Conservation (phyloP, 148 eudicot species). For the Rhododendron williamsianum region DNA sequence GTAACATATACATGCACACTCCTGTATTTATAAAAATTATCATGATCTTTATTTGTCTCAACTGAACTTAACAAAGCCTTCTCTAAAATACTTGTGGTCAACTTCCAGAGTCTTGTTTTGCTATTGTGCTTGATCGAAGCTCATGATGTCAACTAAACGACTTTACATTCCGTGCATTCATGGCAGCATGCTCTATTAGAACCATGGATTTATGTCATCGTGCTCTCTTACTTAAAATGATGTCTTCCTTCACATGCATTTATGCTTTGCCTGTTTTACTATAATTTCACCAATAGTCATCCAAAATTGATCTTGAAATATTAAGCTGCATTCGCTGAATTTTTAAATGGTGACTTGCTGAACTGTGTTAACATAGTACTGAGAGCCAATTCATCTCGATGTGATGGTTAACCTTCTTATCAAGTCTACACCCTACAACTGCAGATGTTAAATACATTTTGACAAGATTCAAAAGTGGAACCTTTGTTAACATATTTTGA, state of each 20-base stretch:
- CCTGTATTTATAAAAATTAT: neutral
- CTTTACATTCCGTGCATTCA: neutral
- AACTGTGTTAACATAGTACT: neutral
- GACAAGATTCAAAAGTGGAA: neutral
- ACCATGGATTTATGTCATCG: neutral
- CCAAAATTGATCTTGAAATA: neutral
- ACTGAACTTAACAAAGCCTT: neutral
- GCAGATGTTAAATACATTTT: neutral
- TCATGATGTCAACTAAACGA: neutral
- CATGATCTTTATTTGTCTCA: neutral
- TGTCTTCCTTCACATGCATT: neutral
- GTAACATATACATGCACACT: neutral
- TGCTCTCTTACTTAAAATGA: neutral
- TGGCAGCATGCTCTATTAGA: neutral
- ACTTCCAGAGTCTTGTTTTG: neutral
- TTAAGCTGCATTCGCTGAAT: neutral
- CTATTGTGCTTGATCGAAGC: neutral
- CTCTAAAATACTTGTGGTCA: neutral
- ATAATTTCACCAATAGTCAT: neutral
- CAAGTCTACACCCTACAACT: neutral
- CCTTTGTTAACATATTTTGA: neutral
- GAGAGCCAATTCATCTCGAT: neutral
- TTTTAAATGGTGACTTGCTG: neutral
- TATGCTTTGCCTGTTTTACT: neutral
- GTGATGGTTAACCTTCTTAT: neutral